Base-by-base conservation (phyloP, 768 basidiomycete species). In the Vararia minispora region DNA sequence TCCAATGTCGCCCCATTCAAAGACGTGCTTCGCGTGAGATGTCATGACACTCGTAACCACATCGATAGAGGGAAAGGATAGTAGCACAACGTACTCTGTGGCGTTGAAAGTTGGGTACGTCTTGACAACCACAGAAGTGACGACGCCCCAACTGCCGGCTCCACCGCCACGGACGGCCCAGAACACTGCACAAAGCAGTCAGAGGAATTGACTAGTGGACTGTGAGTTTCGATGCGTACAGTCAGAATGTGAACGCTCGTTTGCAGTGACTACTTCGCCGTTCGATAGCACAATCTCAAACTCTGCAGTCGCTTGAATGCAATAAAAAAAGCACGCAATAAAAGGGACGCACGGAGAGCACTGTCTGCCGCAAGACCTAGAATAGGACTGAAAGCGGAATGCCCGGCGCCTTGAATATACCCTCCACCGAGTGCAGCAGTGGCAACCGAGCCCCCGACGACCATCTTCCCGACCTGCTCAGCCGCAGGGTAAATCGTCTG, bases 101-200 rank as follows among this genome's bases (percentile, higher is more conserved):
- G 36, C 50, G 18, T 56, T 49, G 45, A 64, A 62, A 22, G 54
- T 59, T 6, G 61, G 58, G 51, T 47, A 59, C 0, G 59, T 58
- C 21, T 49, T 51, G 49, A 62, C 46, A 5, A 61, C 64, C 0
- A 58, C 57, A 17, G 58, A 56, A 18, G 61, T 47, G 28, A 64
- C 54, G n/a, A 63, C 53, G 16, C 61, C 62, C 61, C 58, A 65
- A 26, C 54, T 58, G 9, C 62, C 62, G 8, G 39, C 43, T 3
- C 46, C 43, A 4, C 40, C 46, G 9, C 48, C 48, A 4, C 49
- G 41, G 18, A 53, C 11, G n/a, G 49, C 44, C 44, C 41, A 49
- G 35, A 51, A 52, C 11, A 52, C 50, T 51, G 28, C 16, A 13
- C 16, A 14, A 24, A n/a, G 28, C 27, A 21, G 10, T 20, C 28